Percentiles rank a stretch among this genome's conserved stretches.
Conservation (phyloP, 2,329 filamentous ascomycete species). For the Xylaria hypoxylon region DNA sequence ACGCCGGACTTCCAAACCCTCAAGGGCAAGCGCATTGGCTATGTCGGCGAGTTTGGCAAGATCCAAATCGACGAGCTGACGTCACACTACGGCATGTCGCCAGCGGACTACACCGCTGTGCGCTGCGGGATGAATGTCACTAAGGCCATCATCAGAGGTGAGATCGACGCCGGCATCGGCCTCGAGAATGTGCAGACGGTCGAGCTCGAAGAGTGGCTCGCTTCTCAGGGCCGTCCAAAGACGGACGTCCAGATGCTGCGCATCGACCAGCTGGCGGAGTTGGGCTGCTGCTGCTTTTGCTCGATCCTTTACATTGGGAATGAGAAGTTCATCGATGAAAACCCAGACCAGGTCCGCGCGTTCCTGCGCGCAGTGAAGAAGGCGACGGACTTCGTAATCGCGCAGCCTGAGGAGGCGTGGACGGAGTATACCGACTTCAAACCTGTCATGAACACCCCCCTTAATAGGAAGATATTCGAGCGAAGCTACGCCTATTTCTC, state of each 20-base stretch:
- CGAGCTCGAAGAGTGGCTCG: slow-evolving; percentile 81
- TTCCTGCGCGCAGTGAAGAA: slow-evolving; percentile 81
- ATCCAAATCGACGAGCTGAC: slow-evolving; percentile 87
- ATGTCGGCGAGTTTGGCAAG: slow-evolving; percentile 85
- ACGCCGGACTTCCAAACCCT: slow-evolving; percentile 79
- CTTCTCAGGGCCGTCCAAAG: slow-evolving; percentile 69
- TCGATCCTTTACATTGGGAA: slow-evolving; percentile 85
- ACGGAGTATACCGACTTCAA: slow-evolving; percentile 78
- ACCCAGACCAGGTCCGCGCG: slow-evolving; percentile 72
- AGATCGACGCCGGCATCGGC: slow-evolving; percentile 79
- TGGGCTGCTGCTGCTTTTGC: slow-evolving; percentile 88
- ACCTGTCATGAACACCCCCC: slow-evolving; percentile 72
- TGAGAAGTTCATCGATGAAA: slow-evolving; percentile 73
- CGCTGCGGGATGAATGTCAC: slow-evolving; percentile 86
- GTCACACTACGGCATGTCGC: slow-evolving; percentile 79
- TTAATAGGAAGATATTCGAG: slow-evolving; percentile 85
- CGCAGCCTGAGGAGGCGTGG: slow-evolving; percentile 72
- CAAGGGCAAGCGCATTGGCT: slow-evolving; percentile 81
- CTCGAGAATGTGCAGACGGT: slow-evolving; percentile 88
- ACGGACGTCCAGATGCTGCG: slow-evolving; percentile 82
- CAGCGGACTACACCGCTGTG: slow-evolving; percentile 78
- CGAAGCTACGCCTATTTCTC: slow-evolving; percentile 82
- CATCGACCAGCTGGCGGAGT: slow-evolving; percentile 82
- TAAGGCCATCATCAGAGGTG: slow-evolving; percentile 78
- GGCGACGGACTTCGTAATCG: slow-evolving; percentile 78